phyloP scores from a whole-genome alignment of 2,329 filamentous ascomycete genomes.

The Ophiostoma tasmaniense region DNA sequence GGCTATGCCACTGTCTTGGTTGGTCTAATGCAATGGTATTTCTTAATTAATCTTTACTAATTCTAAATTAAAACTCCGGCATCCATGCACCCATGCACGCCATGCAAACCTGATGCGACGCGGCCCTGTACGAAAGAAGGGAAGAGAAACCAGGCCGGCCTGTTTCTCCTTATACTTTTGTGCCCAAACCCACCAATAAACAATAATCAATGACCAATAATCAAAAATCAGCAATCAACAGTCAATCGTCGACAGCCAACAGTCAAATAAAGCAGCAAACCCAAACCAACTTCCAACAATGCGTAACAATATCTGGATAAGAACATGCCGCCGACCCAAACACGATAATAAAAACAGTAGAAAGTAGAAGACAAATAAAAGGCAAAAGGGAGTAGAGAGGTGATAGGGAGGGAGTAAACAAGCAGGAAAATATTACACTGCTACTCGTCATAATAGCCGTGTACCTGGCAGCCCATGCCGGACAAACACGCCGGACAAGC shows the following conservation, averaged over 20 bases:
- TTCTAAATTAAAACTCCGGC: not conserved
- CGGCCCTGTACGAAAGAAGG: not conserved
- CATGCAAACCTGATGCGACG: not conserved
- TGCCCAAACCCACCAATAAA: not conserved
- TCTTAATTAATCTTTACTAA: not conserved
- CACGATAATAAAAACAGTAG: not conserved
- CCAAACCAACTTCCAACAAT: not conserved
- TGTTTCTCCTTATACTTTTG: not conserved
- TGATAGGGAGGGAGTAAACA: not conserved
- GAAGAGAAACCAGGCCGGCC: not conserved
- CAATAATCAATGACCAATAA: too few species aligned
- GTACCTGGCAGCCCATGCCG: conserved; percentile 19
- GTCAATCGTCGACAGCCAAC: too few species aligned
- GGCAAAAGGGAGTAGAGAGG: not conserved
- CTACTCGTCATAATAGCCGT: conserved; percentile 18
- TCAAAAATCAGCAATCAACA: too few species aligned
- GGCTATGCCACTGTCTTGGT: too few species aligned
- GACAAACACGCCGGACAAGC: conserved; percentile 18
- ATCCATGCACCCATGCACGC: not conserved
- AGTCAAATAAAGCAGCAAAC: not conserved
- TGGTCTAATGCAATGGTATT: not conserved
- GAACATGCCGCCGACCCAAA: not conserved
- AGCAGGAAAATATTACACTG: not conserved
- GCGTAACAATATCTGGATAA: not conserved
- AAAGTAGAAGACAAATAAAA: not conserved